Base-by-base conservation (phyloP, 106 monocot species). In the Vanilla planifolia region DNA sequence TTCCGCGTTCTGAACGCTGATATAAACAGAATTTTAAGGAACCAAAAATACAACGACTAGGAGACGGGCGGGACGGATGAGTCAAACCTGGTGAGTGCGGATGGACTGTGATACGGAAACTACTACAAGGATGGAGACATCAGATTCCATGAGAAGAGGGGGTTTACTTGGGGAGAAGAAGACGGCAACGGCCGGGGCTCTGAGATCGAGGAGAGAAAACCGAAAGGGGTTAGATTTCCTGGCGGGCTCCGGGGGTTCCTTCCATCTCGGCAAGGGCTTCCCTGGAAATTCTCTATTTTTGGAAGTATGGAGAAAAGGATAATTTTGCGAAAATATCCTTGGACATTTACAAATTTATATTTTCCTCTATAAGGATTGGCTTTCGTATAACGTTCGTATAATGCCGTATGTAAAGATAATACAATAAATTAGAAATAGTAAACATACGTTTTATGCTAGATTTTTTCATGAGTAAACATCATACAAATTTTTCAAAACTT, bases 121-220 rank as follows among this genome's bases (percentile, higher is more conserved):
- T 47, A 30, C n/a, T 26, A 44, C 13, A 24, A 20, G 4, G 51
- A 70, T 37, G 42, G 61, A 70, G 40, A 70, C 70, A 62, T 70
- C 70, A 4, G 70, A 61, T 62, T 59, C 70, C 70, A 70, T 70
- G 68, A 67, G 61, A n/a, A n/a, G n/a, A 55, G 11, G 36, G 52
- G 11, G 32, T 23, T 24, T 24, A 16, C 33, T n/a, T 43, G 23
- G 59, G 45, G 44, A 36, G 26, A 32, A n/a, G 52, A 51, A 26
- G 46, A 61, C 19, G 61, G 25, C 27, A 6, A 45, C 11, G 46
- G 59, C 59, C 59, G 39, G 20, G 59, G 15, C 14, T 26, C 30
- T 53, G 53, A 27, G 16, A 53, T 53, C 30, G 29, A 1, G 14
- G 1, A 30, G 53, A 53, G 4, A 15, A 4, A 7, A 2, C 28